These are phyloP conservation scores for Citrus sinensis DNA, from an alignment of 345 rosid species.

Conservation along the genomic window DNA sequence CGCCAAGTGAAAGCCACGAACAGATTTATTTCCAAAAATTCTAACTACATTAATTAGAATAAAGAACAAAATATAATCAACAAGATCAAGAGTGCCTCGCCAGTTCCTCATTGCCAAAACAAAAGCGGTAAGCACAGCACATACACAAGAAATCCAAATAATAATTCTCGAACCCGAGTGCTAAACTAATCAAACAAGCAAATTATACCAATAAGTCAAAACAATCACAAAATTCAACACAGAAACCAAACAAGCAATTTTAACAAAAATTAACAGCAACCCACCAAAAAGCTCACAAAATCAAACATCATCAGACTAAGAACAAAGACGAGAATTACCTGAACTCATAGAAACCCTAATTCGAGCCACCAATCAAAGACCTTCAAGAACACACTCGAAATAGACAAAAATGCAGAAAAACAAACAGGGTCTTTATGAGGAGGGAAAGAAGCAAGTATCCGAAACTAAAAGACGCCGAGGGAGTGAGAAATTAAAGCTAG, in stretches of 20 bases:
- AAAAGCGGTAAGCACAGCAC: neutral
- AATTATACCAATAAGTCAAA: neutral
- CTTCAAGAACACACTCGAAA: neutral
- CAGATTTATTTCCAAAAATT: neutral
- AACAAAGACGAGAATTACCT: slow-evolving; percentile 10
- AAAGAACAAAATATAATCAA: neutral
- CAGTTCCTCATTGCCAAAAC: neutral
- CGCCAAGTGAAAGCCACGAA: neutral
- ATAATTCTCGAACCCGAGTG: neutral
- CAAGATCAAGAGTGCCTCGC: neutral
- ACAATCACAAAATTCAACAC: neutral
- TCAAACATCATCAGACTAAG: neutral
- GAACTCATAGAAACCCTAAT: slow-evolving; percentile 11
- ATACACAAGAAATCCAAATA: neutral
- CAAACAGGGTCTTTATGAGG: slow-evolving; percentile 13
- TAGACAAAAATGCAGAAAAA: slow-evolving; percentile 3
- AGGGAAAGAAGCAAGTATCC: neutral
- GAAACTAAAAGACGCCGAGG: neutral
- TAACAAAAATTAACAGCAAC: neutral
- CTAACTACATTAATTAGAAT: neutral
- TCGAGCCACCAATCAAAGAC: neutral
- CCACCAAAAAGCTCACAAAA: neutral
- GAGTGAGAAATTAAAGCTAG: slow-evolving; percentile 4
- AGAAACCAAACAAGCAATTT: neutral
- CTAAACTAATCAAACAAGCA: neutral